Base-by-base conservation (phyloP, 2,329 filamentous ascomycete genomes). In the Diaporthe citriasiana region DNA sequence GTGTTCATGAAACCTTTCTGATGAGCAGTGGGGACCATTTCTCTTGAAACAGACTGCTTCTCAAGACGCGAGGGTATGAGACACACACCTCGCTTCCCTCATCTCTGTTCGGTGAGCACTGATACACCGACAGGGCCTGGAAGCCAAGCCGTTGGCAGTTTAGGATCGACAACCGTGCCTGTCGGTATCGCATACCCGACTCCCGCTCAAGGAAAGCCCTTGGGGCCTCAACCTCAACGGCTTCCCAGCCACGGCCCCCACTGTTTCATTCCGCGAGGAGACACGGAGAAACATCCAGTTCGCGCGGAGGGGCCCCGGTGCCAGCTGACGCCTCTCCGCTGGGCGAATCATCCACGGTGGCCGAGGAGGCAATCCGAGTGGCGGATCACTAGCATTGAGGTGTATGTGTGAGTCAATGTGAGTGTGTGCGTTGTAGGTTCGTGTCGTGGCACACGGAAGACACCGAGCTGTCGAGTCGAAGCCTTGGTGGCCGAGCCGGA, bases 61-160 rank as follows among this genome's bases (percentile, higher is more conserved):
- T 68, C 47, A 68, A 40, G 47, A 66, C 40, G 63, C 63, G 47
- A 68, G 63, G 8, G 47, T 35, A 38, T 68, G 63, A 68, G 47
- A 68, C 63, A 68, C n/a, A 25, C 63, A 66, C 7, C 30, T 66
- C 63, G 63, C 63, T 53, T 40, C 63, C 63, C 45, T 53, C 45
- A 40, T 50, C 63, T 53, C 17, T 22, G 22, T 68, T 68, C 63
- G 47, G 63, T 68, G 63, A 53, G 38, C 30, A 38, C 33, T 68
- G 47, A 40, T 53, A 68, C 63, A 68, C 47, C 63, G 63, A 68
- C 63, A 53, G 47, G 27, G 30, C 30, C 63, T 51, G 63, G 45
- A 15, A 53, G 63, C 63, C 63, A 68, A 68, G 63, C 63, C 45
- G 63, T 68, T 68, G 63, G 47, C 63, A 68, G 63, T 68, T 68